Evolutionary conservation across 2,329 filamentous ascomycete genomes (phyloP), one percentile per base, ranked within the genome.

Genomic region (Colletotrichum trifolii): DNA sequence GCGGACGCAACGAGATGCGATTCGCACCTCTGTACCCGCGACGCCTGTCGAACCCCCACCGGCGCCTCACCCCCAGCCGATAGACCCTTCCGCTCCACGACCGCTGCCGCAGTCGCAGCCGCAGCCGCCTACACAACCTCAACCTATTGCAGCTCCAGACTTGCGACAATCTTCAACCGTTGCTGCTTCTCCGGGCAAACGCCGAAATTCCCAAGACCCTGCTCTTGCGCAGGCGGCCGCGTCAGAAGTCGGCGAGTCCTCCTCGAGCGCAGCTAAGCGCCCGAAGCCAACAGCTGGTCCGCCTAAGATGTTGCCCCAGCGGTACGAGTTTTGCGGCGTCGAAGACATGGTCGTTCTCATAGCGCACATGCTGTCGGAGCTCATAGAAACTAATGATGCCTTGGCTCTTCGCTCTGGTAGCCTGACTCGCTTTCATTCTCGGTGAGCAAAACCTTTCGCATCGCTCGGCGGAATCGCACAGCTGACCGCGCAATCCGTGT

Each of bases 341-440:
- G 91, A 94, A 72, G 94, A 97, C 75, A 87, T 99, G 74, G 96
- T 97, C 35, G 85, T 95, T 46, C 82, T 99, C 66, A 96, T 99
- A 70, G 89, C 94, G 49, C 93, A 96, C 73, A 98, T 99, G 96
- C 85, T 99, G 52, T 90, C 94, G 77, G 96, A 99, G 78, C 83
- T 99, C 52, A 97, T 99, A 70, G 89, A 92, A 67, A 92, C 95
- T 68, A 99, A 99, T 73, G 96, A 99, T 76, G 87, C 87, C 53
- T 88, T 96, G 68, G 94, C 95, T 50, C 87, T 97, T 60, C 89
- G 91, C 71, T 92, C 93, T 69, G 94, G 93, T 39, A 91, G 93
- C 39, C 84, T 99, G 60, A 99, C 96, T 54, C 88, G 96, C 58
- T 99, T 99, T 76, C 96, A 99, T 78, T 98, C 94, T 48, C 90